A percentile compares a stretch with the other conserved stretches of the same genome.
Conservation (phyloP, 139 green algal genomes). For the Dunaliella sp. region DNA sequence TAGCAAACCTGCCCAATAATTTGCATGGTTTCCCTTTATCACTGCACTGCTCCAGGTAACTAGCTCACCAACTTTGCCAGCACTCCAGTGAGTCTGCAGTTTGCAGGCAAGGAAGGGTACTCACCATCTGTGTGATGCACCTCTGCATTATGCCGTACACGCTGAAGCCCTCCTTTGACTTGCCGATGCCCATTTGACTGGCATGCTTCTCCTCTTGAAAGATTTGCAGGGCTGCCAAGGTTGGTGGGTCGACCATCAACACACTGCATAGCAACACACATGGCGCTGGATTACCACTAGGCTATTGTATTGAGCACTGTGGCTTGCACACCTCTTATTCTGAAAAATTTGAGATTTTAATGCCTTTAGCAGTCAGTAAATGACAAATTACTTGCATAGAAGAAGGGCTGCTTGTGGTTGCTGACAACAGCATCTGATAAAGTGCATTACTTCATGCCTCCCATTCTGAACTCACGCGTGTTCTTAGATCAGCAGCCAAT, state of each 20-base stretch:
- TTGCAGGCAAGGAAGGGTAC: too few species aligned
- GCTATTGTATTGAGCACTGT: not conserved
- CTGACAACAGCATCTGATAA: too few species aligned
- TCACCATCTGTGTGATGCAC: slow-evolving; percentile 59
- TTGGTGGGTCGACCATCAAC: slow-evolving; percentile 57
- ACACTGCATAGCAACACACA: slow-evolving; percentile 50
- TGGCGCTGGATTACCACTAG: not conserved
- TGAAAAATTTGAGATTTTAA: not conserved
- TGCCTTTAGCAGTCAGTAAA: not conserved
- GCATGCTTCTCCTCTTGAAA: slow-evolving; percentile 81
- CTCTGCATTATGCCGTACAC: slow-evolving; percentile 75
- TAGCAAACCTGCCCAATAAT: too few species aligned
- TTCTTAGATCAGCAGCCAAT: too few species aligned
- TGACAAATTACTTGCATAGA: not conserved
- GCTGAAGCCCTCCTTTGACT: slow-evolving; percentile 86
- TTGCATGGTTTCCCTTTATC: too few species aligned
- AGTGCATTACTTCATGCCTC: too few species aligned
- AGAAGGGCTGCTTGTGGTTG: too few species aligned
- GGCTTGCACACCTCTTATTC: not conserved
- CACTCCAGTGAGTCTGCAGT: too few species aligned
- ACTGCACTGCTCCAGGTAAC: too few species aligned
- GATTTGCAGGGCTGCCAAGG: slow-evolving; percentile 63
- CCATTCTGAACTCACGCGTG: too few species aligned
- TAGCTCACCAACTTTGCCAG: too few species aligned
- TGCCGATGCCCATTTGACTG: slow-evolving; percentile 83